Evolutionary conservation across 2,329 filamentous ascomycete genomes (phyloP).

Genomic region (Aspergillus versicolor): DNA sequence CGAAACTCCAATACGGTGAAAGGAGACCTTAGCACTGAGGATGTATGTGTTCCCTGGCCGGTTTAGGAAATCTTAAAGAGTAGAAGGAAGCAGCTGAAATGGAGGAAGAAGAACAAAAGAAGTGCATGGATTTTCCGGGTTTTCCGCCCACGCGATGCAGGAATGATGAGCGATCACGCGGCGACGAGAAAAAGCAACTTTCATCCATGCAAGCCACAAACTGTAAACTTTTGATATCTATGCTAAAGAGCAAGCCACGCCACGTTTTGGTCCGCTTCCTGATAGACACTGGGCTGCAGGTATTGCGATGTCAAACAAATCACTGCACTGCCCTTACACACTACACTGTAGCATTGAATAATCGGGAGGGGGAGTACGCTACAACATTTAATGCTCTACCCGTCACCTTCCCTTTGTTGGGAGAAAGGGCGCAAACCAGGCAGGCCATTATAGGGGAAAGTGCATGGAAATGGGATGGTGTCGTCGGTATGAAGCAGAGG

Average conservation of each 20-base stretch:
- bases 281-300: neutral
- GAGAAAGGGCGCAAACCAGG: neutral
- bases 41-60: neutral
- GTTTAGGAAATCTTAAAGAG: neutral
- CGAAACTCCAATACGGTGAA: neutral
- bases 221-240: constrained; percentile 9
- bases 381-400: neutral
- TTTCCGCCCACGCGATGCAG: neutral
- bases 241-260: constrained; percentile 18
- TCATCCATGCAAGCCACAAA: constrained; percentile 12
- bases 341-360: neutral
- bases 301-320: neutral
- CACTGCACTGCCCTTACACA: neutral
- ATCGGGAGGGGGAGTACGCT: neutral
- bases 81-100: neutral
- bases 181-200: constrained; percentile 11
- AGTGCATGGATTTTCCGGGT: neutral
- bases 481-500: too few relatives aligned
- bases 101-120: constrained; percentile 2
- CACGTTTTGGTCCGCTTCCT: constrained; percentile 7
- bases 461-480: neutral
- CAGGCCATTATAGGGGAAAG: neutral
- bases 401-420: neutral
- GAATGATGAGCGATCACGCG: constrained; percentile 14
- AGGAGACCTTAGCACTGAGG: neutral